phyloP scores from a whole-genome alignment of 2,329 filamentous ascomycete genomes.

The Chrysoporthe austroafricana region DNA sequence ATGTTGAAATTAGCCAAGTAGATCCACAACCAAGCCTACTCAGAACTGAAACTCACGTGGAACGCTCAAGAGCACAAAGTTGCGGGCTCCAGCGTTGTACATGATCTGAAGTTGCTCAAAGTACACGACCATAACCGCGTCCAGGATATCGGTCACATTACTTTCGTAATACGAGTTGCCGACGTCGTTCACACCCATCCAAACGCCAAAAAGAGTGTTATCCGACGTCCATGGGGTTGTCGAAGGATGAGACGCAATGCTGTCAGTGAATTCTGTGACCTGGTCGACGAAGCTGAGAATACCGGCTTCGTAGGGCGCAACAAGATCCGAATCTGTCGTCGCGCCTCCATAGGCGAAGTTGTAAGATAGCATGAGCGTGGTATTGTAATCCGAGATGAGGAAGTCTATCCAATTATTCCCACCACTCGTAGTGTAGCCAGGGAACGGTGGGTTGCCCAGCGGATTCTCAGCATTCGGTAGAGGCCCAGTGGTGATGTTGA shows the following conservation, averaged over 20 bases:
- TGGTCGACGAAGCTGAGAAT: constrained; percentile 59
- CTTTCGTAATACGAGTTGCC: constrained; percentile 49
- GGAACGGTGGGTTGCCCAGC: constrained; percentile 62
- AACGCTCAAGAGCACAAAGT: constrained; percentile 63
- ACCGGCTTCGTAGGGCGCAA: constrained; percentile 51
- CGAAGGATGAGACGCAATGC: constrained; percentile 39
- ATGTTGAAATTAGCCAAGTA: background rate
- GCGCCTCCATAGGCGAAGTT: constrained; percentile 57
- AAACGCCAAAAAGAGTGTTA: constrained; percentile 53
- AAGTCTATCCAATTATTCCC: constrained; percentile 55
- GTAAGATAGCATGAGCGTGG: constrained; percentile 48
- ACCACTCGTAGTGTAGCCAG: constrained; percentile 50
- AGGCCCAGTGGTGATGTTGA: constrained; percentile 48
- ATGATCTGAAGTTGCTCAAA: constrained; percentile 48
- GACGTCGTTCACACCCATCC: constrained; percentile 50
- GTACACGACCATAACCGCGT: constrained; percentile 48
- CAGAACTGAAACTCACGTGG: constrained; percentile 44
- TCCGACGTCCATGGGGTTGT: constrained; percentile 47
- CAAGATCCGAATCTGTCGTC: constrained; percentile 51
- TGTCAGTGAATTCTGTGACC: constrained; percentile 45
- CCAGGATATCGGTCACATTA: constrained; percentile 39
- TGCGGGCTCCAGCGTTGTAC: constrained; percentile 56
- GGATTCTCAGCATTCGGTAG: constrained; percentile 59
- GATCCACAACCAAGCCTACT: fast-evolving
- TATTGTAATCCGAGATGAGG: constrained; percentile 47